Evolutionary conservation across 257 asterid species (phyloP).

Genomic region (Nemophila menziesii): DNA sequence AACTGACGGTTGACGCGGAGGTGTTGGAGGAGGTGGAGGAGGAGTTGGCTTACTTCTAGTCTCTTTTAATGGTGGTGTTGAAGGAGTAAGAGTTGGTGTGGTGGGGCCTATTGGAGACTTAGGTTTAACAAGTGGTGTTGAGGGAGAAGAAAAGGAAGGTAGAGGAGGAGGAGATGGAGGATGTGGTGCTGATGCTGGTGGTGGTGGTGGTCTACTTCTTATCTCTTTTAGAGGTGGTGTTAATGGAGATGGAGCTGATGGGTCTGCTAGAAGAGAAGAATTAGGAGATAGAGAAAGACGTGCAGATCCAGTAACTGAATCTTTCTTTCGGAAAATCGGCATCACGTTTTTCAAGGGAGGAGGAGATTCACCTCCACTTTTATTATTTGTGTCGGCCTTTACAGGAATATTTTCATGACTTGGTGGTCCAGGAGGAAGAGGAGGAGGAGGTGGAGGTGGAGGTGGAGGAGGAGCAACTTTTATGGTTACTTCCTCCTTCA

Average conservation of each 20-base stretch:
- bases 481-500: constrained; percentile 22
- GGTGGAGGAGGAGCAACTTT: constrained; percentile 14
- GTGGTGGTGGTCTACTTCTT: constrained; percentile 9
- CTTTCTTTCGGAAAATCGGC: constrained; percentile 19
- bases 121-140: constrained; percentile 5
- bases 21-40: constrained; percentile 15
- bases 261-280: too few species aligned
- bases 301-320: constrained; percentile 13
- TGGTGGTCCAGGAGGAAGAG: constrained; percentile 8
- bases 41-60: constrained; percentile 14
- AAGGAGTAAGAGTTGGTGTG: constrained; percentile 12
- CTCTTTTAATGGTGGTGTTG: constrained; percentile 9
- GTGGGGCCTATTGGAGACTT: constrained; percentile 13
- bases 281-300: constrained; percentile 18
- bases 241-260: constrained; percentile 17
- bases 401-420: constrained; percentile 3
- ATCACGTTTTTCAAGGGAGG: constrained; percentile 11
- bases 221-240: constrained; percentile 5
- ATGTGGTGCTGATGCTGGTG: constrained; percentile 8
- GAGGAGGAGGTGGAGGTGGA: constrained; percentile 10
- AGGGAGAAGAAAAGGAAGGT: neutral
- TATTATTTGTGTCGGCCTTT: neutral
- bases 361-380: constrained; percentile 9
- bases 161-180: constrained; percentile 8
- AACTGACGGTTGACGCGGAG: constrained; percentile 11